Evolutionary conservation across 2,329 filamentous ascomycete genomes (phyloP).

Genomic region (Fusarium circinatum): DNA sequence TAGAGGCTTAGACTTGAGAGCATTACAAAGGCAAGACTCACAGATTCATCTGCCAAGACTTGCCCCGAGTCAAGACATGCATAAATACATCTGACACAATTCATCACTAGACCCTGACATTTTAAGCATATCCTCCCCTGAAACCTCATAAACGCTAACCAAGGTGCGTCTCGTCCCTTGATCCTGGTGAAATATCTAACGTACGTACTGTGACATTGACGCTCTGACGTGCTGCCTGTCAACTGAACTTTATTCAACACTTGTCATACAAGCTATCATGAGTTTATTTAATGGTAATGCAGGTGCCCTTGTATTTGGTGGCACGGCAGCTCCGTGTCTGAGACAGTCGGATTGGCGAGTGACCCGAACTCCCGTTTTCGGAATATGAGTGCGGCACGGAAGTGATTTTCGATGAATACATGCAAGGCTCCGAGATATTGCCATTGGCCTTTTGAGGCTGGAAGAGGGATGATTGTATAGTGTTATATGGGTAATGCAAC

Average conservation of each 20-base stretch:
- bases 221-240: neutral
- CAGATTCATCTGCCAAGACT: neutral
- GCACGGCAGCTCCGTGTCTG: neutral
- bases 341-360: neutral
- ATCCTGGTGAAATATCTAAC: slow-evolving; percentile 1
- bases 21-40: neutral
- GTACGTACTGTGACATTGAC: neutral
- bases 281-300: neutral
- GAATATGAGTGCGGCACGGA: neutral
- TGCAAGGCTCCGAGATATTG: neutral
- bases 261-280: neutral
- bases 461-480: no score
- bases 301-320: neutral
- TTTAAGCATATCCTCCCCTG: slow-evolving; percentile 2
- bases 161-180: neutral
- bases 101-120: neutral
- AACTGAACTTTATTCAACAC: neutral
- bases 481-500: neutral
- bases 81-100: neutral
- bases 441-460: neutral
- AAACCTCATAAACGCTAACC: neutral
- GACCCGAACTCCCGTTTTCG: neutral
- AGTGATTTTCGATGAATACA: neutral
- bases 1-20: neutral
- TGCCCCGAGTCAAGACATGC: neutral